Evolutionary conservation across 2,329 filamentous ascomycete genomes (phyloP).

Genomic region (Coniochaeta prunicola): DNA sequence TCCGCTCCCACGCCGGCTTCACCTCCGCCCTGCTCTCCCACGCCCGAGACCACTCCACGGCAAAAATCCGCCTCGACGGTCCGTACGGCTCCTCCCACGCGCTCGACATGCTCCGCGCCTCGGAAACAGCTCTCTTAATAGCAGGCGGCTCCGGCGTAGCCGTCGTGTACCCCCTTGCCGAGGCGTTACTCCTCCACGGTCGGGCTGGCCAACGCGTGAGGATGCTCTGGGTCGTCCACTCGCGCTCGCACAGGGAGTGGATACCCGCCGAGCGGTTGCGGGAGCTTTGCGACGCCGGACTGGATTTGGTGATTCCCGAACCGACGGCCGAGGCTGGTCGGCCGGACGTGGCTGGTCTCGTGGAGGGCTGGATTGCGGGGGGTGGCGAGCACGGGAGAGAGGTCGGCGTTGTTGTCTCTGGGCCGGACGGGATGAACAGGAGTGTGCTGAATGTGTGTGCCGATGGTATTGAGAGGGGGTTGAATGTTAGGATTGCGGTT

Average conservation of each 20-base stretch:
- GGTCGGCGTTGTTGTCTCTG: conserved; percentile 50
- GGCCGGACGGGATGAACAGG: conserved; percentile 55
- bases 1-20: conserved; percentile 54
- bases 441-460: conserved; percentile 53
- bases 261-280: conserved; percentile 39
- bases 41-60: conserved; percentile 24
- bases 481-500: conserved; percentile 43
- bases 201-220: conserved; percentile 28
- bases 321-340: conserved; percentile 46
- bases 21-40: conserved; percentile 45
- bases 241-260: conserved; percentile 44
- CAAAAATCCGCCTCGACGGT: conserved; percentile 50
- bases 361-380: conserved; percentile 26
- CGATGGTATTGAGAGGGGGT: conserved; percentile 36
- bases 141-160: conserved; percentile 60
- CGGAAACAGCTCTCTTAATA: conserved; percentile 44
- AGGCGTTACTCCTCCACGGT: conserved; percentile 32
- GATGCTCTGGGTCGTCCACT: conserved; percentile 53
- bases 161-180: conserved; percentile 53
- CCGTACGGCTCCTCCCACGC: conserved; percentile 56
- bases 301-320: conserved; percentile 44
- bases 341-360: conserved; percentile 39
- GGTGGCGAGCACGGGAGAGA: conserved; percentile 11
- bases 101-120: conserved; percentile 40
- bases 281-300: conserved; percentile 39